Evolutionary conservation across 495 filamentous ascomycete species (phyloP), one percentile per base, ranked within the genome.

Genomic region (Podospora australis): DNA sequence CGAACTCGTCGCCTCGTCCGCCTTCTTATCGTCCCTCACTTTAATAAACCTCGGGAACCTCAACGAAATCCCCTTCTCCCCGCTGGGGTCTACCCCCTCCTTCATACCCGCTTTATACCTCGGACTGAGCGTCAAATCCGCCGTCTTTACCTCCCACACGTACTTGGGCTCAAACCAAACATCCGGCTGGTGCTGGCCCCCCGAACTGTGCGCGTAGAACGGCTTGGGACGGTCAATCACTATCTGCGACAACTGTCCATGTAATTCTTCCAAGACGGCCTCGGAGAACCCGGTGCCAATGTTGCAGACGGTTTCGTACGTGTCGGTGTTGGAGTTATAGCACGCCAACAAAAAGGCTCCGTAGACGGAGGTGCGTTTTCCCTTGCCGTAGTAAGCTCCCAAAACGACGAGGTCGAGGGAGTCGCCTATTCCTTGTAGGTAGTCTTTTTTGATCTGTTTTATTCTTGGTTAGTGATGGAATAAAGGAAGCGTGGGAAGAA

Each of bases 241-340:
- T 39, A 86, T 73, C 3, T 79, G 70, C 0, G 72, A 79, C 21
- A 98, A 78, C 39, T 80, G 71, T 9, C 71, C 67, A 70, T 98
- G 82, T 8, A 97, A 71, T 39, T 89, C 84, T 57, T 94, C 84
- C 3, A 98, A 80, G 3, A 86, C 71, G 2, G 78, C 84, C 67
- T 98, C 92, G 3, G 84, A 91, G 67, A 98, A 98, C 1, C 92
- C 92, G 2, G 92, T 98, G 49, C 92, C 92, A 55, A 98, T 96
- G 63, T 98, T 98, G 78, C 94, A 98, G 20, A 97, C 83, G 0
- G 87, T 92, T 67, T 98, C 94, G 68, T 90, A 97, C 8, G 66
- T 81, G 46, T 98, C 85, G 11, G 71, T 77, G 32, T 63, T 71
- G 2, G 82, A 64, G 67, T 96, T 96, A 73, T 94, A 96, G 65